Conservation (phyloP, 164 flowering plant genomes). For the Liriodendron chinense region DNA sequence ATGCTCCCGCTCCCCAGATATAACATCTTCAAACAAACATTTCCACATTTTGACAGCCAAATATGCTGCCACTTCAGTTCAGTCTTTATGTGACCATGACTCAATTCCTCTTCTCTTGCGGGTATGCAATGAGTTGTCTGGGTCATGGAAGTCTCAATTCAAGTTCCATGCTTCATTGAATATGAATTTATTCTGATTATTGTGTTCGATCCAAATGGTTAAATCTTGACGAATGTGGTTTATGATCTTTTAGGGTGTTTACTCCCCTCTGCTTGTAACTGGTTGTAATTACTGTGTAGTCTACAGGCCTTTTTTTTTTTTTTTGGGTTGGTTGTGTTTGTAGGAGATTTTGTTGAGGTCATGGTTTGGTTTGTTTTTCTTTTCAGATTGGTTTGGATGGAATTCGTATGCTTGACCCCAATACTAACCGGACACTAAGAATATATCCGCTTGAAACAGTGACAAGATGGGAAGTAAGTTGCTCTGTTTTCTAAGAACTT, state of each 20-base stretch:
- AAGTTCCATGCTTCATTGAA: neutral
- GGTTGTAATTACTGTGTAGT: neutral
- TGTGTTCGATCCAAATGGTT: neutral
- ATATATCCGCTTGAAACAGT: slow-evolving; percentile 88
- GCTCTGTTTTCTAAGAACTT: neutral
- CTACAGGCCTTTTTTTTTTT: neutral
- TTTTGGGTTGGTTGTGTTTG: neutral
- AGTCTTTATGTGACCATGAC: neutral
- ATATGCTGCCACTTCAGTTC: neutral
- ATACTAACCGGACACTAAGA: slow-evolving; percentile 69
- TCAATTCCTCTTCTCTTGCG: too few relatives aligned
- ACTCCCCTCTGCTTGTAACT: neutral
- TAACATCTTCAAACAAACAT: neutral
- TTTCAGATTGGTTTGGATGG: slow-evolving; percentile 94
- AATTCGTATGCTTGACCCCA: slow-evolving; percentile 93
- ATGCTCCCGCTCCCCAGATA: neutral
- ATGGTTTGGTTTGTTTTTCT: neutral
- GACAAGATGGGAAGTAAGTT: slow-evolving; percentile 87
- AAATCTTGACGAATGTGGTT: neutral
- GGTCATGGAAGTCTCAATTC: neutral
- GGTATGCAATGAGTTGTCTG: neutral
- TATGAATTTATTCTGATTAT: neutral
- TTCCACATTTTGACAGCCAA: neutral
- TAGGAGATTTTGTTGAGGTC: neutral
- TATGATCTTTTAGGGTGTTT: neutral